Conservation (phyloP, 1,284 basidiomycete genomes). For the Cryptococcus hybrid region DNA sequence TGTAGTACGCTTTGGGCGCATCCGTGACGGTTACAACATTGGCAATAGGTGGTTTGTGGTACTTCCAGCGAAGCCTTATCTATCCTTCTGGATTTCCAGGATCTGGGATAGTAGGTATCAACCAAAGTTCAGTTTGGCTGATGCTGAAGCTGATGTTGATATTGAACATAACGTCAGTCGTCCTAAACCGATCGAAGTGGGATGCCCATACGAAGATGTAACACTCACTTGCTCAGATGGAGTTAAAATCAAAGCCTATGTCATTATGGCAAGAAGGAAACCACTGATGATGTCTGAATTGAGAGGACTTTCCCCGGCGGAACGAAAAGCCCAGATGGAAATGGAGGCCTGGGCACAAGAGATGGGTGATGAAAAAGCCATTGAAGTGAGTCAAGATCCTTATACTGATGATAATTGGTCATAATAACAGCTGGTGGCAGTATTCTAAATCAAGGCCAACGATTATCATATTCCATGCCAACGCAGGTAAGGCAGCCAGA, state of each 20-base stretch:
- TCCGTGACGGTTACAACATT: slow-evolving; percentile 23
- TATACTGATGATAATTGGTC: background rate
- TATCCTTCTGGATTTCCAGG: slow-evolving; percentile 88
- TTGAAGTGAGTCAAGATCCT: slow-evolving; percentile 18
- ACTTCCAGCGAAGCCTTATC: slow-evolving; percentile 82
- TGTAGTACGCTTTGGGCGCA: slow-evolving; percentile 40
- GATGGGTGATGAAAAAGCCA: slow-evolving; percentile 31
- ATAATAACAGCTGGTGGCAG: slow-evolving; percentile 40
- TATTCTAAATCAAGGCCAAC: slow-evolving; percentile 72
- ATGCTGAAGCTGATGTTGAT: background rate
- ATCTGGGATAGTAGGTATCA: slow-evolving; percentile 64
- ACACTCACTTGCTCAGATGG: slow-evolving; percentile 64
- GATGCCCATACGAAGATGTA: slow-evolving; percentile 69
- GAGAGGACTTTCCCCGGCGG: slow-evolving; percentile 16
- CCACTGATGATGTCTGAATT: slow-evolving; percentile 23
- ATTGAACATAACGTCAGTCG: slow-evolving; percentile 54
- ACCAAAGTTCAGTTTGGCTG: background rate
- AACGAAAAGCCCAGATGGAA: slow-evolving; percentile 25
- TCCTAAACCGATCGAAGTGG: slow-evolving; percentile 67
- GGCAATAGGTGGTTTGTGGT: slow-evolving; percentile 68
- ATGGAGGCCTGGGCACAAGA: slow-evolving; percentile 28
- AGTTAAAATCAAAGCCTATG: slow-evolving; percentile 61
- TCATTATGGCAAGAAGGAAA: slow-evolving; percentile 53
- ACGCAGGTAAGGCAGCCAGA: slow-evolving; percentile 62
- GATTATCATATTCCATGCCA: slow-evolving; percentile 87